Conservation (phyloP, 2,329 filamentous ascomycete genomes). For the Microcyclospora pomicola region DNA sequence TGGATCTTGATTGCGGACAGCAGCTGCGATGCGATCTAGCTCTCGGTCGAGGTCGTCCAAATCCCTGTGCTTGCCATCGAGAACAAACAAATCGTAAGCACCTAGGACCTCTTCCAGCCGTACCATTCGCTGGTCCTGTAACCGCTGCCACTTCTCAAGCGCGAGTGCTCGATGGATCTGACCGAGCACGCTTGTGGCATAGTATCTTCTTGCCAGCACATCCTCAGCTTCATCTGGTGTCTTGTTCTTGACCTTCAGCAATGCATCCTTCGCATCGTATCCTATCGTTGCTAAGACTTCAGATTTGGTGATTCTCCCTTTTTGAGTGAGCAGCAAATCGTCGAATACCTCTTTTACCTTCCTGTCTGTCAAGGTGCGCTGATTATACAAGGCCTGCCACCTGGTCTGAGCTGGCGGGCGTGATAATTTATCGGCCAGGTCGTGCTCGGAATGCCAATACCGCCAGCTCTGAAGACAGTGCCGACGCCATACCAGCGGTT, state of each 20-base stretch:
- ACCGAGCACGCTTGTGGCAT: constrained; percentile 58
- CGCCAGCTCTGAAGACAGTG: constrained; percentile 57
- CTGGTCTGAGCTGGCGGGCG: constrained; percentile 18
- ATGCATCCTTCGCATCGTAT: constrained; percentile 73
- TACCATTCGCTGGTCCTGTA: constrained; percentile 38
- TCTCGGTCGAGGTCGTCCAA: constrained; percentile 48
- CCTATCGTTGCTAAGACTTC: constrained; percentile 58
- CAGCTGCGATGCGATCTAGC: constrained; percentile 49
- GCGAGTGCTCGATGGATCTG: constrained; percentile 71
- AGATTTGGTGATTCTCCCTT: constrained; percentile 54
- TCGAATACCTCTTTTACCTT: constrained; percentile 38
- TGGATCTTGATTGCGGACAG: constrained; percentile 41
- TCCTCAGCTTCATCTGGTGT: constrained; percentile 51
- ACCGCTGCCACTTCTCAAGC: constrained; percentile 58
- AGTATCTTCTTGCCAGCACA: constrained; percentile 64
- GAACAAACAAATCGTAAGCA: constrained; percentile 80
- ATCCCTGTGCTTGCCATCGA: constrained; percentile 59
- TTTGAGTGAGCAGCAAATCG: constrained; percentile 55
- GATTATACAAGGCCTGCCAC: constrained; percentile 50
- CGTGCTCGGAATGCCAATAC: constrained; percentile 60
- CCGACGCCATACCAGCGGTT: constrained; percentile 65
- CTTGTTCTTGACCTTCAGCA: constrained; percentile 52
- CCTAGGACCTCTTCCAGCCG: constrained; percentile 62
- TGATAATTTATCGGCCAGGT: constrained; percentile 42
- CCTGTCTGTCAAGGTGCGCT: constrained; percentile 22